These are phyloP conservation scores for Wickerhamiella dianesei DNA, from an alignment of 805 yeast genomes.

Conservation along the genomic window DNA sequence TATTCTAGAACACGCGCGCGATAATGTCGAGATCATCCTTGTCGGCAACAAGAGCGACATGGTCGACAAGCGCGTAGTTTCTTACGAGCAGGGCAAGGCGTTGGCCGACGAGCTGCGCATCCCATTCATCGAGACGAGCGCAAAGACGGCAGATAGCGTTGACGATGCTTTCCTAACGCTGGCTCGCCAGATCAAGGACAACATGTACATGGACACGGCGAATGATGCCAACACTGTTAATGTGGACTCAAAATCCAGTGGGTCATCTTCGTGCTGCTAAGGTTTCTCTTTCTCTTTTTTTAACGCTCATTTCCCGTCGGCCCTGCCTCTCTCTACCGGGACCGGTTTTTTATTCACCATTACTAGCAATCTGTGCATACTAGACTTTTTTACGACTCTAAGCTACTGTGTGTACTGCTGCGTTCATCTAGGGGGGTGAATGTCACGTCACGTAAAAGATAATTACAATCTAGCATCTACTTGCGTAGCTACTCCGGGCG, in stretches of 20 bases:
- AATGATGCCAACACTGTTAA: slow-evolving; percentile 21
- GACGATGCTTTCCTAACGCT: slow-evolving; percentile 82
- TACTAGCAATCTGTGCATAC: background rate
- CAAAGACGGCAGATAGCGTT: slow-evolving; percentile 85
- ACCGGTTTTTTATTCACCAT: background rate
- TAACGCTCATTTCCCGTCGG: background rate
- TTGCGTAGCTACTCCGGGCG: slow-evolving; percentile 1
- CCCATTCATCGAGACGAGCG: slow-evolving; percentile 92
- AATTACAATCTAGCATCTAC: background rate
- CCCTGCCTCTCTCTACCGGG: background rate
- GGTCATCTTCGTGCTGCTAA: slow-evolving; percentile 20
- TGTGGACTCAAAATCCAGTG: slow-evolving; percentile 11
- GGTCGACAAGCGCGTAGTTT: slow-evolving; percentile 70
- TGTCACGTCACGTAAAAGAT: background rate
- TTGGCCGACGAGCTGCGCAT: slow-evolving; percentile 76
- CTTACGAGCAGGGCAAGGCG: slow-evolving; percentile 79
- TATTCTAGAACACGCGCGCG: slow-evolving; percentile 91
- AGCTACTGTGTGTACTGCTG: too few relatives aligned
- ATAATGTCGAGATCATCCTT: slow-evolving; percentile 83
- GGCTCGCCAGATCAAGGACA: slow-evolving; percentile 76
- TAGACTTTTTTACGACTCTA: background rate
- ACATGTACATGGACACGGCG: slow-evolving; percentile 37
- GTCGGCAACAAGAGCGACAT: slow-evolving; percentile 97
- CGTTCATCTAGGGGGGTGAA: too few relatives aligned
- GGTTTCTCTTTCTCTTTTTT: slow-evolving; percentile 12